Evolutionary conservation across 495 filamentous ascomycete genomes (phyloP), one percentile per base, ranked within the genome.

Genomic region (Hypoxylon subgilvum): DNA sequence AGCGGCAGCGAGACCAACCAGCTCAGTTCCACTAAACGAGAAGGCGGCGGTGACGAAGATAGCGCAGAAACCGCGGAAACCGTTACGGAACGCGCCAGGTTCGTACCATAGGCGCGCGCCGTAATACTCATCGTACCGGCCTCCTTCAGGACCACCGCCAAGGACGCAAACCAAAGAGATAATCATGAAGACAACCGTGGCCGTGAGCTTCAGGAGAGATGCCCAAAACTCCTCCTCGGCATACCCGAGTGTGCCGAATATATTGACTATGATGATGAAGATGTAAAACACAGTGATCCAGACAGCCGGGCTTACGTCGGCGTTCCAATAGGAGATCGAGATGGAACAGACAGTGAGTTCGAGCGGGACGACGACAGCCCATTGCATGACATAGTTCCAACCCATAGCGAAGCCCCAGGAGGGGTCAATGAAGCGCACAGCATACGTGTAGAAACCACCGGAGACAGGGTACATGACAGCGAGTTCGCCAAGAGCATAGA

Each of bases 391-490:
- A 65, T 90, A 91, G 67, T 89, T 85, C 85, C 86, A 90, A 47
- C 91, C 91, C 79, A 96, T 92, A 57, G 91, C 88, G 69, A 96
- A 95, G 41, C 91, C 91, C 80, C 91, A 84, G 49, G 86, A 86
- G 8, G 87, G 85, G 58, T 90, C 86, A 57, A 91, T 84, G 63
- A 92, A 87, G 53, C 88, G 84, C 51, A 85, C 77, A 36, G 88
- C 87, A 57, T 89, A 90, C 23, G 87, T 78, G 25, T 81, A 81
- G 72, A 83, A 76, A 57, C 78, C 73, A 69, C 80, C 79, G 55
- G 76, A 76, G 69, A 89, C 77, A 10, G 88, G 88, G 60, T 82
- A 90, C 77, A 89, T 79, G 57, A 89, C 82, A 31, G 88, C 85
- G 49, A 91, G 74, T 74, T 91, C 88, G 67, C 86, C 88, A 32